A percentile compares a stretch with the other conserved stretches of the same genome.
Conservation (phyloP, 352 stramenopile species). For the Blastocystis sp. region DNA sequence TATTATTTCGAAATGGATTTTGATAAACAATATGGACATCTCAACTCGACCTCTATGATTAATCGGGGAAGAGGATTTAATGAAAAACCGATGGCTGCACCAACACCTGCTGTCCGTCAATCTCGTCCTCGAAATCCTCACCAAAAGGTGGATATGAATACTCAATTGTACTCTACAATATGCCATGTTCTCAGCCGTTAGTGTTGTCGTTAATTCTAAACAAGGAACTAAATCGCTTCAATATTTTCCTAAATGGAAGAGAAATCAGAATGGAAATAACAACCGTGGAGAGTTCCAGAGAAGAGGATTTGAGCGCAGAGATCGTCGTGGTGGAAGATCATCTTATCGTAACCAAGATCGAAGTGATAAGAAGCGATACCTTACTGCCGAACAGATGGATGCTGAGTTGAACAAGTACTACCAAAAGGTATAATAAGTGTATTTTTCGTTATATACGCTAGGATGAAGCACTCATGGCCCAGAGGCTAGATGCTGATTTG, state of each 20-base stretch:
- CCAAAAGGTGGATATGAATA: slow-evolving; percentile 2
- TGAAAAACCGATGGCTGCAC: neutral
- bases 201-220: slow-evolving; percentile 7
- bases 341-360: neutral
- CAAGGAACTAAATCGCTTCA: neutral
- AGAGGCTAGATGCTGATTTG: slow-evolving; percentile 24
- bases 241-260: neutral
- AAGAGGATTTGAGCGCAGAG: neutral
- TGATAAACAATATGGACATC: slow-evolving; percentile 46
- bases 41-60: neutral
- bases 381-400: neutral
- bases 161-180: slow-evolving; percentile 31
- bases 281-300: neutral
- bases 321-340: neutral
- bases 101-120: neutral
- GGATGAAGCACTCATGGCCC: neutral
- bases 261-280: neutral
- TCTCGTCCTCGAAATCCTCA: neutral
- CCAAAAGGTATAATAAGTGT: neutral
- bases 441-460: neutral
- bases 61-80: slow-evolving; percentile 25
- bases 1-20: slow-evolving; percentile 1
- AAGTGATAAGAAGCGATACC: neutral
- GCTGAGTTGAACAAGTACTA: slow-evolving; percentile 29
- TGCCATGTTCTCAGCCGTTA: slow-evolving; percentile 26